phyloP scores from a whole-genome alignment of 2,329 filamentous ascomycete species.

The Xenoacremonium recifei region DNA sequence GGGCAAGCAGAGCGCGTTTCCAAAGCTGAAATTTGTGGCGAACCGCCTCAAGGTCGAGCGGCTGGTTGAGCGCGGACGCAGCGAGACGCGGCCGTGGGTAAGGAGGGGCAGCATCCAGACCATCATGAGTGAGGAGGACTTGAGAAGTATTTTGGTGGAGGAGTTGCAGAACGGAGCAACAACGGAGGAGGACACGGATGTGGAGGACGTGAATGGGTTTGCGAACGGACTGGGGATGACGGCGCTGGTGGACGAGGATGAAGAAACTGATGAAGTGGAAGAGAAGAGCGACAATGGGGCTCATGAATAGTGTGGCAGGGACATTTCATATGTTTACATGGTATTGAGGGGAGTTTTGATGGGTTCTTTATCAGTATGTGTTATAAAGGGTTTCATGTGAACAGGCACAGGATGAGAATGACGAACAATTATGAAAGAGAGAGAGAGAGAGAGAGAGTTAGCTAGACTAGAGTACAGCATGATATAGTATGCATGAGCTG shows the following conservation, averaged over 20 bases:
- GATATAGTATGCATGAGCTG: too few relatives aligned
- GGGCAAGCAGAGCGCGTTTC: slow-evolving; percentile 85
- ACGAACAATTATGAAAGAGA: too few relatives aligned
- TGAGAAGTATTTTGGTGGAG: slow-evolving; percentile 46
- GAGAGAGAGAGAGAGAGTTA: too few relatives aligned
- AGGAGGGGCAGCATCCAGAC: slow-evolving; percentile 56
- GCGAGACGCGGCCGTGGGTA: slow-evolving; percentile 48
- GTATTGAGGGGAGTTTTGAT: too few relatives aligned
- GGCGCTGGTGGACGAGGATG: slow-evolving; percentile 21
- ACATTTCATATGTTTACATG: too few relatives aligned
- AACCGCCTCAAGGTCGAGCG: slow-evolving; percentile 86
- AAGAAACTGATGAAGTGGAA: slow-evolving; percentile 12
- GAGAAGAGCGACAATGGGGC: slow-evolving; percentile 16
- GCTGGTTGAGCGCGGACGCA: slow-evolving; percentile 57
- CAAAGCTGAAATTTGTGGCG: slow-evolving; percentile 85
- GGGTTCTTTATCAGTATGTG: too few relatives aligned
- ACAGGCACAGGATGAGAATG: too few relatives aligned
- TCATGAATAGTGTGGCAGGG: too few relatives aligned
- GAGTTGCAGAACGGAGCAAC: slow-evolving; percentile 31
- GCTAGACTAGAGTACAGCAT: too few relatives aligned
- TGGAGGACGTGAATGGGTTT: slow-evolving; percentile 26
- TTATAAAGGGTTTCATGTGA: too few relatives aligned
- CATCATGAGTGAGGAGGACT: slow-evolving; percentile 60
- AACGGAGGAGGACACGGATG: slow-evolving; percentile 37
- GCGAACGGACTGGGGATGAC: slow-evolving; percentile 25